These are phyloP conservation scores for Torulaspora pretoriensis DNA, from an alignment of 1,139 yeast species.

Conservation along the genomic window DNA sequence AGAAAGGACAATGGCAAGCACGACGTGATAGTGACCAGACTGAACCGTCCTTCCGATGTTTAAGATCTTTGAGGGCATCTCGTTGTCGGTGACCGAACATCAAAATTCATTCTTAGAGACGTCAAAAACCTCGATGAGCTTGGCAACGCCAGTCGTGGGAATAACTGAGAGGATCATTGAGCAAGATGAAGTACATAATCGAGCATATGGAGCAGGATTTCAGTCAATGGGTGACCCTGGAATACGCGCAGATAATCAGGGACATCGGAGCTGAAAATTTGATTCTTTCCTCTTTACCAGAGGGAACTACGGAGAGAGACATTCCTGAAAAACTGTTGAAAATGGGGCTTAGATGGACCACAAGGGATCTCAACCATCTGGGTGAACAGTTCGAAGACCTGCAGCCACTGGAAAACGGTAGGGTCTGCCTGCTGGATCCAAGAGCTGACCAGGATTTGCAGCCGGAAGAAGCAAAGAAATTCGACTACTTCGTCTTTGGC, in stretches of 20 bases:
- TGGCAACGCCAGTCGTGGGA: neutral
- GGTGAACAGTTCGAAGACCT: constrained; percentile 31
- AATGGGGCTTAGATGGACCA: constrained; percentile 78
- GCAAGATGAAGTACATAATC: constrained; percentile 74
- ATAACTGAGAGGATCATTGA: neutral
- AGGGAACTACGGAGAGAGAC: constrained; percentile 53
- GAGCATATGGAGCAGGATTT: constrained; percentile 98
- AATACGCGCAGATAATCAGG: constrained; percentile 73
- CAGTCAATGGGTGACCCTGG: constrained; percentile 92
- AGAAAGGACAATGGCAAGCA: constrained; percentile 10
- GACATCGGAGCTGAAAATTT: constrained; percentile 80
- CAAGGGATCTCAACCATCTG: constrained; percentile 58
- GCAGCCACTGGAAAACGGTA: constrained; percentile 38
- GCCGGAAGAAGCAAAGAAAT: constrained; percentile 61
- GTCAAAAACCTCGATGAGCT: constrained; percentile 1
- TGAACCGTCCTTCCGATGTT: constrained; percentile 1
- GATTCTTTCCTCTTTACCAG: constrained; percentile 72
- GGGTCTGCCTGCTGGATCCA: constrained; percentile 85
- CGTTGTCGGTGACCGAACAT: constrained; percentile 1
- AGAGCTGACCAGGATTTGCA: constrained; percentile 69
- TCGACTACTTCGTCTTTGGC: constrained; percentile 89
- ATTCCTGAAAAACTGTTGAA: constrained; percentile 60
- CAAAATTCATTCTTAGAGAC: neutral
- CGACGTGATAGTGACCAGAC: constrained; percentile 5
- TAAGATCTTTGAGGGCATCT: neutral